Percentiles rank a stretch among this genome's conserved stretches.
Evolutionary conservation across 2,329 filamentous ascomycete genomes (phyloP).

Genomic region (Allantophomopsis cytisporea): DNA sequence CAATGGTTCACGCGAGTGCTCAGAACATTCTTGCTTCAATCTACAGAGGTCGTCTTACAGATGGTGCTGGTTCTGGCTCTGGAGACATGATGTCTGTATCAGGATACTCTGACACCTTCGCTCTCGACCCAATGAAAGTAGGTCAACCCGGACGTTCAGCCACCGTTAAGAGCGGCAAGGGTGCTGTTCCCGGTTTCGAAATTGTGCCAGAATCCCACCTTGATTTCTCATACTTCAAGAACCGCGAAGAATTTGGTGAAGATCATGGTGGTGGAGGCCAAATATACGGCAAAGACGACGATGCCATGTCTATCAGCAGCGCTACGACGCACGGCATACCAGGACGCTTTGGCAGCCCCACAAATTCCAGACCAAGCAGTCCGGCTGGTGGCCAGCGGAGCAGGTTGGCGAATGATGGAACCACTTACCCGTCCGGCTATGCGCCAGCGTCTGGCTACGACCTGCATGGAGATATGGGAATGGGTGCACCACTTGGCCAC

Average conservation of each 20-base stretch:
- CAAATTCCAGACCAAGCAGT: constrained; percentile 13
- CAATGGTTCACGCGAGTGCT: constrained; percentile 88
- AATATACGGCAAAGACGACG: constrained; percentile 44
- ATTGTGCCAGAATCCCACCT: constrained; percentile 76
- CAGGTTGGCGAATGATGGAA: neutral
- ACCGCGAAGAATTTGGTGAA: constrained; percentile 53
- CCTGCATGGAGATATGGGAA: constrained; percentile 11
- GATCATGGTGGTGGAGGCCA: constrained; percentile 66
- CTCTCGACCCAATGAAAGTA: constrained; percentile 60
- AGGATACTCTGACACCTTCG: constrained; percentile 72
- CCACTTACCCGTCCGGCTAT: constrained; percentile 8
- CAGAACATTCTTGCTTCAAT: constrained; percentile 77
- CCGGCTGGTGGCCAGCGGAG: constrained; percentile 2
- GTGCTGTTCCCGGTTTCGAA: constrained; percentile 61
- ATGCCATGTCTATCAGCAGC: constrained; percentile 28
- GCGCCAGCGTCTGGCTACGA: constrained; percentile 9
- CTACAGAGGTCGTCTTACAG: constrained; percentile 67
- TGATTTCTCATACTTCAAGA: constrained; percentile 84
- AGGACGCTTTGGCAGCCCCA: neutral
- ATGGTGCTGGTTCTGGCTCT: constrained; percentile 46
- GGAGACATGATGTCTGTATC: constrained; percentile 43
- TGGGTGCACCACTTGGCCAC: constrained; percentile 21
- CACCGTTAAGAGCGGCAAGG: neutral
- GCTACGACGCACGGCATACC: constrained; percentile 6
- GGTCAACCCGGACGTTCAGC: constrained; percentile 28